Conservation (phyloP, 2,329 filamentous ascomycete genomes). For the Microdochium bolleyi region DNA sequence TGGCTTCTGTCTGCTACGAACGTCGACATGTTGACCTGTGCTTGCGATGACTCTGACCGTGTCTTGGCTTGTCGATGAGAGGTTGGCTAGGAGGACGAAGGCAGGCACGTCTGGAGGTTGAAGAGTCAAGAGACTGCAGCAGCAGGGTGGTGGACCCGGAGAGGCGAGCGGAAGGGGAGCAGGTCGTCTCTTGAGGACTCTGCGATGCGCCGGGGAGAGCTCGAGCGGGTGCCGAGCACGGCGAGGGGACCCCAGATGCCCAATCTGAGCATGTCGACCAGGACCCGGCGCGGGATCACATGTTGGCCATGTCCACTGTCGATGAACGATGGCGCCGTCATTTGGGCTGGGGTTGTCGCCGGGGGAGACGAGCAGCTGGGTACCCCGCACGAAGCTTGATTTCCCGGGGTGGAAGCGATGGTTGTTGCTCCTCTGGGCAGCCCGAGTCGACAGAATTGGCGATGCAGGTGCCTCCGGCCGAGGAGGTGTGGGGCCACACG, state of each 20-base stretch:
- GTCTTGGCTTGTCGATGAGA: not conserved
- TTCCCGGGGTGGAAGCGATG: not conserved
- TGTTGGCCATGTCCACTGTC: not conserved
- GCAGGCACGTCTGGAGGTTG: not conserved
- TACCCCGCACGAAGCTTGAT: not conserved
- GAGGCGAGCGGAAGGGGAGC: not conserved
- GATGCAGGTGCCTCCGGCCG: not conserved
- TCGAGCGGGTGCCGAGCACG: not conserved
- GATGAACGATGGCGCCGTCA: not conserved
- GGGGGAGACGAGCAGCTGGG: not conserved
- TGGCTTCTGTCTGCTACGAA: not conserved
- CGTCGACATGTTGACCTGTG: not conserved
- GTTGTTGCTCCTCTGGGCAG: not conserved
- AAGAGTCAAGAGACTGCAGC: not conserved
- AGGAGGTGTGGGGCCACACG: not conserved
- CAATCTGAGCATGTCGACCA: not conserved
- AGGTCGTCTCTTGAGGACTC: not conserved
- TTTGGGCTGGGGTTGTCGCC: not conserved
- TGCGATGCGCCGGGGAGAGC: not conserved
- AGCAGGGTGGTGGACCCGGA: not conserved
- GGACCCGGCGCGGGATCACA: too few relatives aligned
- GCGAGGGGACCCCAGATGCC: not conserved
- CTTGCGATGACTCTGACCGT: not conserved
- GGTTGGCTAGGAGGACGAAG: not conserved
- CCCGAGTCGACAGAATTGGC: not conserved